These are phyloP conservation scores for Scedosporium boydii DNA, from an alignment of 2,329 filamentous ascomycete genomes.

Conservation along the genomic window DNA sequence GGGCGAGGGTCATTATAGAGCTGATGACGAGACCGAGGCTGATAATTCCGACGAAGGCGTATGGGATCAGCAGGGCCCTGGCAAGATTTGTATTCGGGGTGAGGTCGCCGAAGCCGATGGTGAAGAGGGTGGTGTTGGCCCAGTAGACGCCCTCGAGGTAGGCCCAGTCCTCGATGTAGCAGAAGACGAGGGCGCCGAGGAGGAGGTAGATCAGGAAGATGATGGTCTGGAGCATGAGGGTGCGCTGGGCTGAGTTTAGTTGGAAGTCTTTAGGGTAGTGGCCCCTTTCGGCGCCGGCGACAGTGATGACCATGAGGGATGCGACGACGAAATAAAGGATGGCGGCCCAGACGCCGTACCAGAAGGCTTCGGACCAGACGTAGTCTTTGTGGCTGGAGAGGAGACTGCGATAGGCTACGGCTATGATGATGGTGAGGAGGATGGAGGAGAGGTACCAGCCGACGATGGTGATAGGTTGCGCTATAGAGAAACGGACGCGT, in stretches of 20 bases:
- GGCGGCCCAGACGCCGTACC: conserved; percentile 74
- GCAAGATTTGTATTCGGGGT: conserved; percentile 41
- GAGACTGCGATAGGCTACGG: conserved; percentile 54
- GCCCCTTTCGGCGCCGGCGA: conserved; percentile 58
- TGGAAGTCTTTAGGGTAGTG: conserved; percentile 73
- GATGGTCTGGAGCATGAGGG: conserved; percentile 84
- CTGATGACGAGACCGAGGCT: conserved; percentile 76
- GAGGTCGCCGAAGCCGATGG: conserved; percentile 53
- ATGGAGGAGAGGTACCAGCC: conserved; percentile 64
- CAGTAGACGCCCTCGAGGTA: conserved; percentile 75
- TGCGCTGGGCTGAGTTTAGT: conserved; percentile 72
- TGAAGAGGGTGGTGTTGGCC: conserved; percentile 63
- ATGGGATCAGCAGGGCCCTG: conserved; percentile 70
- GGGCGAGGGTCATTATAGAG: conserved; percentile 59
- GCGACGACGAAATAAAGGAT: conserved; percentile 71
- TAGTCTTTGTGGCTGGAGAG: conserved; percentile 36
- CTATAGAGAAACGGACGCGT: conserved; percentile 68
- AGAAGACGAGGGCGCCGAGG: conserved; percentile 67
- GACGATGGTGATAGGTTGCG: conserved; percentile 73
- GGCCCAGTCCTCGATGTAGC: conserved; percentile 60
- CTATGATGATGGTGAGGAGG: conserved; percentile 55
- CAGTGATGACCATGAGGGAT: conserved; percentile 67
- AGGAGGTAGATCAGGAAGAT: conserved; percentile 74
- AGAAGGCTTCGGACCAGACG: conserved; percentile 72
- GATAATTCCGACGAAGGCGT: conserved; percentile 72